Evolutionary conservation across 2,329 filamentous ascomycete genomes (phyloP), one percentile per base, ranked within the genome.

Genomic region (Scedosporium apiospermum): DNA sequence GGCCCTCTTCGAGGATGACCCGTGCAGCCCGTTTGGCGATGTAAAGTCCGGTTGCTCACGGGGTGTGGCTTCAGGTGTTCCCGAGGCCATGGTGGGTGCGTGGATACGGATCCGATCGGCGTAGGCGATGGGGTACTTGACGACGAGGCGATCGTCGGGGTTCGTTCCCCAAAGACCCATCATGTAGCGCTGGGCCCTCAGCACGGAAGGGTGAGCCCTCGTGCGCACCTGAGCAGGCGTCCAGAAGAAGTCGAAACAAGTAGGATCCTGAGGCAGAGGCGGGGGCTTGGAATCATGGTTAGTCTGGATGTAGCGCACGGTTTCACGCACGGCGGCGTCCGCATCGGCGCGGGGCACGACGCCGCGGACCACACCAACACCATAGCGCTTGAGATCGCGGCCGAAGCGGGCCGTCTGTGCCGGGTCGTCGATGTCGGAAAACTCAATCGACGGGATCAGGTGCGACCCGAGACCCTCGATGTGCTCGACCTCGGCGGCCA

Each of bases 241-340:
- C 88, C 87, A 90, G 75, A 89, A 90, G 68, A 89, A 82, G 72
- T 90, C 87, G 73, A 87, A 89, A 60, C 88, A 89, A 1, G 87
- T 84, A 4, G 87, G 87, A 49, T 87, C 84, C 67, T 85, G 82
- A 0, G 80, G 77, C 0, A 82, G 81, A 30, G 86, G 77, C 0
- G 82, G 81, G 38, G 86, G 55, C 41, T 49, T 59, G 6, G 57
- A 34, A 21, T 60, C 62, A 57, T 60, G 46, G 46, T 63, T 63
- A 6, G 23, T 16, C 41, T 60, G 49, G 62, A 63, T 44, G 27
- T 90, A 89, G 51, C 80, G 76, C 66, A 82, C 78, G 10, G 85
- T 82, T 68, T 85, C 80, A 57, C 78, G 76, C 67, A 89, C 87
- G 71, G 83, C 82, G 27, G 74, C 74, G 63, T 84, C 76, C 10